Conservation (phyloP, 805 yeast species). For the Wickerhamomyces kurtzmanii region DNA sequence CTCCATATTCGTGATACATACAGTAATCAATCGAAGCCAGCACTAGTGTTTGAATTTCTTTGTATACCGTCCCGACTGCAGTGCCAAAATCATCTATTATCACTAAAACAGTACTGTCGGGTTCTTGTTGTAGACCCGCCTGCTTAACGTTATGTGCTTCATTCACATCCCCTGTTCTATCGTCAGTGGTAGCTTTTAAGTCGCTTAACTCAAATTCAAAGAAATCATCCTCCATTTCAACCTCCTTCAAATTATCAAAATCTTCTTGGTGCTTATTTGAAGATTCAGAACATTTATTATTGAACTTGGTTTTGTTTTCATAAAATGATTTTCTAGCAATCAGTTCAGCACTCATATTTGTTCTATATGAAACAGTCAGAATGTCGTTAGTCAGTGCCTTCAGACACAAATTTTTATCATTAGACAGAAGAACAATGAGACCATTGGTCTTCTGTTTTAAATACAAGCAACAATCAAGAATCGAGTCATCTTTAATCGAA, state of each 20-base stretch:
- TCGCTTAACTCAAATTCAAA: no score
- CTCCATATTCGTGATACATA: constrained; percentile 45
- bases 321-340: constrained; percentile 29
- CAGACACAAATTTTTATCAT: constrained; percentile 75
- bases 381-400: constrained; percentile 64
- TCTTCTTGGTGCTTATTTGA: not conserved
- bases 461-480: constrained; percentile 74
- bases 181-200: no score
- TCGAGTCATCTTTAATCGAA: constrained; percentile 64
- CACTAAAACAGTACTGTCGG: constrained; percentile 4
- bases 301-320: constrained; percentile 21
- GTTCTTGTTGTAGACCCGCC: constrained; percentile 5
- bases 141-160: no score
- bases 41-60: constrained; percentile 30
- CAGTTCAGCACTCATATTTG: constrained; percentile 35
- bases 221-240: not conserved
- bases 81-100: constrained; percentile 12
- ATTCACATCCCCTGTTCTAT: no score
- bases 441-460: constrained; percentile 30
- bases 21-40: constrained; percentile 38
- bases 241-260: constrained; percentile 1
- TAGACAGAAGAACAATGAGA: constrained; percentile 58
- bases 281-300: constrained; percentile 4
- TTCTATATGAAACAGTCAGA: constrained; percentile 43
- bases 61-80: constrained; percentile 19